These are phyloP conservation scores for Ormosia emarginata DNA, from an alignment of 306 rosid species.

Conservation along the genomic window DNA sequence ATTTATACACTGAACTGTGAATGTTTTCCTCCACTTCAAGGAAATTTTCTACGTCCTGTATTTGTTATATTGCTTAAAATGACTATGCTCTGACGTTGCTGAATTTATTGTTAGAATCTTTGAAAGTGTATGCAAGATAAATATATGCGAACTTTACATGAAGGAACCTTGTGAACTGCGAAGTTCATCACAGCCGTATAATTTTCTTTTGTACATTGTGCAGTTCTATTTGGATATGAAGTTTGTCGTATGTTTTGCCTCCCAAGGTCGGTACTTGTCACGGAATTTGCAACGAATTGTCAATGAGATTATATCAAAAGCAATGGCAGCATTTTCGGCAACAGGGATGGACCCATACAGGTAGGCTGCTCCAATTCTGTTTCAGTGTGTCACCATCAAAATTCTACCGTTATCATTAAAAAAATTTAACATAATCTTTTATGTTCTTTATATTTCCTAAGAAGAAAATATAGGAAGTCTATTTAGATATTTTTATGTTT, in stretches of 20 bases:
- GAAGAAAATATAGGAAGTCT: background rate
- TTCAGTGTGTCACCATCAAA: background rate
- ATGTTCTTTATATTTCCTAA: background rate
- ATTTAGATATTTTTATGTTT: background rate
- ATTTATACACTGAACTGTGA: background rate
- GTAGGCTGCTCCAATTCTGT: conserved; percentile 35
- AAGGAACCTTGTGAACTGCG: background rate
- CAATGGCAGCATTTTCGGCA: conserved; percentile 80
- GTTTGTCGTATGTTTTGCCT: conserved; percentile 90
- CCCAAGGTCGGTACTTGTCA: conserved; percentile 88
- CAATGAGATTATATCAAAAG: conserved; percentile 88
- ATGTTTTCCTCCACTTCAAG: background rate
- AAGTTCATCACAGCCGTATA: background rate
- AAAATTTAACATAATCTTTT: background rate
- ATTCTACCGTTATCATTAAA: background rate
- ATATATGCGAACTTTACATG: background rate
- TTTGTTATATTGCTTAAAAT: background rate
- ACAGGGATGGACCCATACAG: conserved; percentile 92
- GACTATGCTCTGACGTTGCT: background rate
- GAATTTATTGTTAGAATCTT: background rate
- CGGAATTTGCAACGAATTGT: conserved; percentile 79
- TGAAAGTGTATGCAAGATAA: background rate
- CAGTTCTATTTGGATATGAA: conserved; percentile 99
- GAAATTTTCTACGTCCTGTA: background rate
- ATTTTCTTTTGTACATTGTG: conserved; percentile 29